Base-by-base conservation (phyloP, 2,329 filamentous ascomycete genomes). In the Capronia coronata region DNA sequence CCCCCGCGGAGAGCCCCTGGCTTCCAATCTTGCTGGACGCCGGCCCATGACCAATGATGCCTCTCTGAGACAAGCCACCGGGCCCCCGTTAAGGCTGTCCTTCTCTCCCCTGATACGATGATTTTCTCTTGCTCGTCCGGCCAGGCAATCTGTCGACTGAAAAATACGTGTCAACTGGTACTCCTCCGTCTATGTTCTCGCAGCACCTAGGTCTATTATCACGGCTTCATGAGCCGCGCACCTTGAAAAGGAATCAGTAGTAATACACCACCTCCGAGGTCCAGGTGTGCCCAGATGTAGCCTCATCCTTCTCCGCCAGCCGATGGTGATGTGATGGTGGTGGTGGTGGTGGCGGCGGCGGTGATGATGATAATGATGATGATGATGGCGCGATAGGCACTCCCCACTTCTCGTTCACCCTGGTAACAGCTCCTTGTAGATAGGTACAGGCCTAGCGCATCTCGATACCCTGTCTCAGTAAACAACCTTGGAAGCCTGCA, bases 331-430 rank as follows among this genome's bases (percentile, higher is more conserved):
- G 25, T 11, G 38, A 16, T 5, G 34, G 11, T 9, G 34, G 19
- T 18, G 34, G n/a, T 32, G 34, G 18, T 23, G 29, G 13, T 21
- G 16, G 11, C 13, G 14, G 32, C 18, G 13, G 14, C 22, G 9
- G 11, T 9, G 34, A 37, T 18, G 34, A 32, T 32, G 34, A 13
- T 23, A 18, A 19, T 21, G 16, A 10, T 21, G 14, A 43, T 30
- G 13, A 29, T 34, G 9, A 45, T 37, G 27, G 27, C 34, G 43
- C 8, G 22, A 21, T 14, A 22, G 16, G n/a, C 9, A 19, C n/a
- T 34, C 29, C 29, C 30, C 43, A 27, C 30, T 38, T 35, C 42
- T 32, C 32, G 23, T 35, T n/a, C 13, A 23, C 43, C 43, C 43
- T 34, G 34, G 34, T 46, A 45, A 30, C 27, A 45, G 29, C 11